Percentiles rank a stretch among this genome's conserved stretches.
Conservation (phyloP, 257 asterid genomes). For the Fraxinus quadrangulata region DNA sequence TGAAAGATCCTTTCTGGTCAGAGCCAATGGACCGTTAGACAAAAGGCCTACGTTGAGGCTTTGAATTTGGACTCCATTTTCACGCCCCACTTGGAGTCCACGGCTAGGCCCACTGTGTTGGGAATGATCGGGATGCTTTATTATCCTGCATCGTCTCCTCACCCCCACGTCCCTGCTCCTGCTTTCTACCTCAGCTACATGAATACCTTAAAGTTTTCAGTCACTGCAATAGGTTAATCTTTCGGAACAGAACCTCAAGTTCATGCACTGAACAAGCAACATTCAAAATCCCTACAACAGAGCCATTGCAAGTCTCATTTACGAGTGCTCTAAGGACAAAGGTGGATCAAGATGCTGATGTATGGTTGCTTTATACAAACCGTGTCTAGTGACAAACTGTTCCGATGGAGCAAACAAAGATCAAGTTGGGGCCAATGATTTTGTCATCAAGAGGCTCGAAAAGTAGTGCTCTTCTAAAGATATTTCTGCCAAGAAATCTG, state of each 20-base stretch:
- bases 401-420: conserved; percentile 61
- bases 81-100: conserved; percentile 80
- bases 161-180: conserved; percentile 57
- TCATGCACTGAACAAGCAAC: conserved; percentile 42
- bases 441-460: conserved; percentile 66
- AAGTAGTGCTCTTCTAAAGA: conserved; percentile 71
- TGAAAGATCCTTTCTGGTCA: conserved; percentile 84
- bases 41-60: conserved; percentile 76
- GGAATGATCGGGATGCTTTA: conserved; percentile 52
- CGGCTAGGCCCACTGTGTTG: conserved; percentile 70
- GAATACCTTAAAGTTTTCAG: no score
- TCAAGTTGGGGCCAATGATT: conserved; percentile 66
- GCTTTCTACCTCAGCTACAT: conserved; percentile 56
- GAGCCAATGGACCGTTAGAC: conserved; percentile 83
- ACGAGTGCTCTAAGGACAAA: conserved; percentile 59
- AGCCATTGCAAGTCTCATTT: conserved; percentile 55
- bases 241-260: no score
- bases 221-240: no score
- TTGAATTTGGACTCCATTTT: conserved; percentile 63
- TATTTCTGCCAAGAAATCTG: conserved; percentile 50
- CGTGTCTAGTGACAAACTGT: conserved; percentile 61
- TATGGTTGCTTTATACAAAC: conserved; percentile 74
- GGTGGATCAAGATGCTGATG: conserved; percentile 53
- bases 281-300: conserved; percentile 52
- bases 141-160: conserved; percentile 56